Evolutionary conservation across 768 basidiomycete genomes (phyloP).

Genomic region (Suillus placidus): DNA sequence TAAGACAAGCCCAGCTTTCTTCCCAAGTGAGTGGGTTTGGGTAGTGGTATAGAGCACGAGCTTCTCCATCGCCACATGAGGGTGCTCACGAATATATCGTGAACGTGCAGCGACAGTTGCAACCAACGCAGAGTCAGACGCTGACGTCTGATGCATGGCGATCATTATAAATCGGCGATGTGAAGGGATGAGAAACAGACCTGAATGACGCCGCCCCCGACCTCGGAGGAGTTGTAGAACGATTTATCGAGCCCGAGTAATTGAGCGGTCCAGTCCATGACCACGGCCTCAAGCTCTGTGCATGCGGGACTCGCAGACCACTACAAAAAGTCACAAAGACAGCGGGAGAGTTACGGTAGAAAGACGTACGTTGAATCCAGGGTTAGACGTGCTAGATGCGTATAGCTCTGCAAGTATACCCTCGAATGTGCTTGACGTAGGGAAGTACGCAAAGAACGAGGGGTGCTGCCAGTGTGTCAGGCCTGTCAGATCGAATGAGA

Average conservation of each 20-base stretch:
- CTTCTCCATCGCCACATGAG: constrained; percentile 52
- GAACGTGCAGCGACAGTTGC: constrained; percentile 81
- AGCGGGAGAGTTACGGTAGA: background rate
- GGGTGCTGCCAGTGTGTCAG: constrained; percentile 93
- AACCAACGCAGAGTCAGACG: constrained; percentile 80
- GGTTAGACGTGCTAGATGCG: constrained; percentile 72
- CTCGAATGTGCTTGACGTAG: constrained; percentile 76
- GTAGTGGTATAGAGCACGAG: constrained; percentile 87
- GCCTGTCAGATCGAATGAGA: constrained; percentile 42
- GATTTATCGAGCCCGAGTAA: constrained; percentile 69
- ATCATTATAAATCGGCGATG: background rate
- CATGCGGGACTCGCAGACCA: constrained; percentile 90
- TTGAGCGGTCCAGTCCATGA: constrained; percentile 90
- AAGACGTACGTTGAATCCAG: constrained; percentile 80
- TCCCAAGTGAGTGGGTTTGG: constrained; percentile 86
- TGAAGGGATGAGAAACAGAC: constrained; percentile 37
- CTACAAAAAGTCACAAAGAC: constrained; percentile 40
- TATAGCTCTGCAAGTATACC: constrained; percentile 86
- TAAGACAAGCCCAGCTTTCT: constrained; percentile 78
- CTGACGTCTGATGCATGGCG: constrained; percentile 60
- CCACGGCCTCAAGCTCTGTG: constrained; percentile 85
- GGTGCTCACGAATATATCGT: constrained; percentile 51
- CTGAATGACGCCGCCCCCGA: constrained; percentile 86
- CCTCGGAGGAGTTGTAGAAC: constrained; percentile 66
- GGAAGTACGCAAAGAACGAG: constrained; percentile 88